These are phyloP conservation scores for Coniella vitis DNA, from an alignment of 2,329 filamentous ascomycete species.

Conservation along the genomic window DNA sequence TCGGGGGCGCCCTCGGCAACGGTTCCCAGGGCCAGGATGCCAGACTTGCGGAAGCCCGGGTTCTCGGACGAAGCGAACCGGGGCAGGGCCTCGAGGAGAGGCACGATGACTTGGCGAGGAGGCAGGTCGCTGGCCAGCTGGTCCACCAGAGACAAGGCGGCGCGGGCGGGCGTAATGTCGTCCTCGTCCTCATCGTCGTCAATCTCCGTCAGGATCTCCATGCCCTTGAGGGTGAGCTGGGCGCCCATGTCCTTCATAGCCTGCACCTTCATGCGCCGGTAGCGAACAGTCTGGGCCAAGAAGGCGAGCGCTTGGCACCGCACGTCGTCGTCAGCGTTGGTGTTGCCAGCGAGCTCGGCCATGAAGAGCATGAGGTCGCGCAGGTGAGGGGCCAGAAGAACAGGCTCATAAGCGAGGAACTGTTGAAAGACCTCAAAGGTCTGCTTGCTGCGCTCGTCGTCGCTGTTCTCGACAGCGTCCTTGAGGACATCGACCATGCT, in stretches of 20 bases:
- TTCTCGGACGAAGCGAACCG: constrained; percentile 70
- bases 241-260: constrained; percentile 77
- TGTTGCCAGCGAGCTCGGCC: constrained; percentile 77
- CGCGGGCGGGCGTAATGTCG: constrained; percentile 76
- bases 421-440: constrained; percentile 97
- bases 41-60: constrained; percentile 77
- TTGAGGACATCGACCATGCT: constrained; percentile 87
- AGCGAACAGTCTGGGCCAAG: constrained; percentile 85
- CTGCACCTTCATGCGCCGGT: constrained; percentile 93
- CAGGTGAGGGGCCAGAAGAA: constrained; percentile 77
- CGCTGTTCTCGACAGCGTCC: constrained; percentile 67
- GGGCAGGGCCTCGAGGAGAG: constrained; percentile 79
- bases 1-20: constrained; percentile 95
- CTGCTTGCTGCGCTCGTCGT: constrained; percentile 84
- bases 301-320: constrained; percentile 87
- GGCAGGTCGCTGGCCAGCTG: constrained; percentile 83
- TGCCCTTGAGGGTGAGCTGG: constrained; percentile 77
- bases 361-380: constrained; percentile 90
- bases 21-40: constrained; percentile 86
- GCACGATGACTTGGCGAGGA: constrained; percentile 88
- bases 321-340: constrained; percentile 72
- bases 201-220: constrained; percentile 86
- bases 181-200: constrained; percentile 75
- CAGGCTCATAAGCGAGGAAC: constrained; percentile 81
- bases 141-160: constrained; percentile 81